Conservation (phyloP, 2,329 filamentous ascomycete species). For the Lecanicillium sp. region DNA sequence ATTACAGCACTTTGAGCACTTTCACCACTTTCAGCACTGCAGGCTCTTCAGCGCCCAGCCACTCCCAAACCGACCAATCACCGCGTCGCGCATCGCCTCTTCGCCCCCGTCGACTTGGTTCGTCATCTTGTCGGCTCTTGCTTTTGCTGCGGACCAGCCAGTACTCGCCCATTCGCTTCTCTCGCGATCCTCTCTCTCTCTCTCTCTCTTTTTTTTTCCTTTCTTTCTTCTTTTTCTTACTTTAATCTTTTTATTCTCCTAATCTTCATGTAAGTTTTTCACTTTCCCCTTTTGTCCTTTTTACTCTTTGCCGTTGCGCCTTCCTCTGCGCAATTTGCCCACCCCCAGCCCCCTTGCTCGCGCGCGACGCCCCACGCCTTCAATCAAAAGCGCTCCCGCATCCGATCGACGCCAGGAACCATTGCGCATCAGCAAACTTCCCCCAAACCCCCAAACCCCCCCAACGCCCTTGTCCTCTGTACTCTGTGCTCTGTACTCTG, state of each 20-base stretch:
- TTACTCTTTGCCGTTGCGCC: background rate
- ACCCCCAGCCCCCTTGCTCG: conserved; percentile 1
- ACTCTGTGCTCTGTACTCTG: too few species aligned
- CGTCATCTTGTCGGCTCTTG: conserved; percentile 6
- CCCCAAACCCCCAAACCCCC: too few species aligned
- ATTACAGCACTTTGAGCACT: too few species aligned
- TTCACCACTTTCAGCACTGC: too few species aligned
- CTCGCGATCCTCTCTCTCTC: background rate
- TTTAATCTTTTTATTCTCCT: background rate
- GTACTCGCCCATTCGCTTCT: background rate
- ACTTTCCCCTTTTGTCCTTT: background rate
- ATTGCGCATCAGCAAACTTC: conserved; percentile 4
- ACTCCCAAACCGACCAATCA: background rate
- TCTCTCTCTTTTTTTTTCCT: background rate
- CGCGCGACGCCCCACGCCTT: conserved; percentile 11
- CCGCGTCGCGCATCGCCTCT: conserved; percentile 7
- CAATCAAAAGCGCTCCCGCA: conserved; percentile 6
- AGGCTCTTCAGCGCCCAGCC: background rate
- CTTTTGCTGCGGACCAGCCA: conserved; percentile 3
- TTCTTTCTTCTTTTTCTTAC: background rate
- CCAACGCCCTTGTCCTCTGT: too few species aligned
- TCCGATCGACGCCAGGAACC: conserved; percentile 2
- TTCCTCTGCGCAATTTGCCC: background rate
- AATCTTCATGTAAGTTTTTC: conserved; percentile 5
- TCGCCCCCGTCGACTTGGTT: background rate